Conservation (phyloP, 2,329 filamentous ascomycete genomes). For the Verticillium nubilum region DNA sequence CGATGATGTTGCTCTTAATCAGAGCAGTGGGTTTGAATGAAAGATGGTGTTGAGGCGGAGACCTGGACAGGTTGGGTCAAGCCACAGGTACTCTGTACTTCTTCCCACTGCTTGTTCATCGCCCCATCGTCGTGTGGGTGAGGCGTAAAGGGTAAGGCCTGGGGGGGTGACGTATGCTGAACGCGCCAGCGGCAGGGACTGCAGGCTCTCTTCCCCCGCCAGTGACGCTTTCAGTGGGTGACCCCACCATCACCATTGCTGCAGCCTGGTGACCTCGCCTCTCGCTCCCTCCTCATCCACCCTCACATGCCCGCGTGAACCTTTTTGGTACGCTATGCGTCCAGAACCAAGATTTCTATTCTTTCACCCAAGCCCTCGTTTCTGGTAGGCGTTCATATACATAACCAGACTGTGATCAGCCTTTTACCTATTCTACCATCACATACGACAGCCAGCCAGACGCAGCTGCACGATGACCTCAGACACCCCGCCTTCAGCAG, state of each 20-base stretch:
- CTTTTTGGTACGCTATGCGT: not conserved
- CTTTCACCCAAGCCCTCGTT: not conserved
- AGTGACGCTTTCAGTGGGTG: not conserved
- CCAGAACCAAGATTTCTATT: not conserved
- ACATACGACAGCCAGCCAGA: not conserved
- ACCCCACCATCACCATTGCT: not conserved
- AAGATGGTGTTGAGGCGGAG: no score
- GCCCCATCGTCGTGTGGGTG: no score
- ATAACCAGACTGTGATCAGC: not conserved
- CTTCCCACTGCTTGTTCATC: no score
- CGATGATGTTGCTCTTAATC: no score
- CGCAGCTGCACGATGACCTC: not conserved
- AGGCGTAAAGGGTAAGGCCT: no score
- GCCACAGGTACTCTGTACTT: no score
- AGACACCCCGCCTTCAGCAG: not conserved
- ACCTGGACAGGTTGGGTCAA: no score
- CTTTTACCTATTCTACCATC: not conserved
- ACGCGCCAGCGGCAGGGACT: not conserved
- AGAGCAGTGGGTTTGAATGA: no score
- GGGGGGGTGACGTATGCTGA: not conserved
- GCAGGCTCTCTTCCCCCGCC: not conserved
- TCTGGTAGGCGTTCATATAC: not conserved
- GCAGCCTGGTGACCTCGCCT: not conserved
- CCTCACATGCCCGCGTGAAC: not conserved
- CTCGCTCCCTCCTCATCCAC: not conserved